These are phyloP conservation scores for Diaporthe vexans DNA, from an alignment of 2,329 filamentous ascomycete genomes.

Conservation along the genomic window DNA sequence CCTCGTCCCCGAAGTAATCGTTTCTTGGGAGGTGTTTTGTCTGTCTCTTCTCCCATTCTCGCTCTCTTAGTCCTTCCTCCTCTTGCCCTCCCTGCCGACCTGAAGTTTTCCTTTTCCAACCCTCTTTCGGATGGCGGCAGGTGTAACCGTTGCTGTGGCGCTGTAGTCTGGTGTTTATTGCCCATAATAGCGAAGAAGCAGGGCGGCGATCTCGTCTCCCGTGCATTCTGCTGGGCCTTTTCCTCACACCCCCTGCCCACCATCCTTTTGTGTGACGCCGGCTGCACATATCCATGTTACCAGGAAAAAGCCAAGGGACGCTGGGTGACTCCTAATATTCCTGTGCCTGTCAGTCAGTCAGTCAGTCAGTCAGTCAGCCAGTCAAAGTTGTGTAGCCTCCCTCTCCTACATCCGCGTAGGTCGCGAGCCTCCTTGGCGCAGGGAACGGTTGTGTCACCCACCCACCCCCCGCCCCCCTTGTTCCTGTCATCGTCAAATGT, in stretches of 20 bases:
- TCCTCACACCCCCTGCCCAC: neutral
- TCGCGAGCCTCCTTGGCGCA: slow-evolving; percentile 24
- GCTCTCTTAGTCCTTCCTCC: neutral
- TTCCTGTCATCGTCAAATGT: slow-evolving; percentile 17
- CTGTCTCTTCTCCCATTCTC: neutral
- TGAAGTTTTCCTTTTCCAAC: neutral
- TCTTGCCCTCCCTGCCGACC: neutral
- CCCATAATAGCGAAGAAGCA: slow-evolving; percentile 12
- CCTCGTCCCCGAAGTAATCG: neutral
- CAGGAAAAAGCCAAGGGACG: slow-evolving; percentile 2
- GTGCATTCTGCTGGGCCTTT: neutral
- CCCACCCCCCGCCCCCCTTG: neutral
- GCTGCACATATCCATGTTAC: slow-evolving; percentile 31
- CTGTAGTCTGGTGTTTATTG: slow-evolving; percentile 26
- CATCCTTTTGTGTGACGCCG: slow-evolving; percentile 22
- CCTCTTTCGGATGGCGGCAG: slow-evolving; percentile 26
- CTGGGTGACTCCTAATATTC: neutral
- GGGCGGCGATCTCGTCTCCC: slow-evolving; percentile 21
- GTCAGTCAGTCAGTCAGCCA: too few species aligned
- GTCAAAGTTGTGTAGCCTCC: neutral
- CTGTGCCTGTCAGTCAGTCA: slow-evolving; percentile 25
- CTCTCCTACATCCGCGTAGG: slow-evolving; percentile 1
- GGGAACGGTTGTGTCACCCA: neutral
- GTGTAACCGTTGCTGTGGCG: slow-evolving; percentile 32
- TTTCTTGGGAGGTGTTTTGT: neutral